Base-by-base conservation (phyloP, 345 rosid species). In the Schrenkiella parvula region DNA sequence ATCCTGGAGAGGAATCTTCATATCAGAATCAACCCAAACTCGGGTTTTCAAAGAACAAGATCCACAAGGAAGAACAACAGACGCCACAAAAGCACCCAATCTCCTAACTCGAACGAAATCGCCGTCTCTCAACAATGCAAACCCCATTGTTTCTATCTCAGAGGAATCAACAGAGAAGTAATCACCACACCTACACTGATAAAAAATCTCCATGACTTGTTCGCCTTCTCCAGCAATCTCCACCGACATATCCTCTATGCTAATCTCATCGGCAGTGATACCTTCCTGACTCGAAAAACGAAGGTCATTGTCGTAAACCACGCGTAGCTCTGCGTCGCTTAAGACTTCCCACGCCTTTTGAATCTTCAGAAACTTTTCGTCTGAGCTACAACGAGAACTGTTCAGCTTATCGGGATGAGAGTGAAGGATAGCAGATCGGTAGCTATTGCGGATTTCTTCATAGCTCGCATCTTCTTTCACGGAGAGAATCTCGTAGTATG, bases 281-380 rank as follows among this genome's bases (percentile, higher is more conserved):
- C 63, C 64, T 50, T 86, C 91, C 41, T 72, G 71, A 48, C 88
- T 84, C n/a, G 80, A 81, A 35, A 83, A 81, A 28, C 54, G 79
- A 35, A 93, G 83, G 70, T 88, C 84, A 6, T 60, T 75, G 64
- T 93, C 92, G 52, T 91, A 89, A 42, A 65, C 70, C 11, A 81
- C 80, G 1, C 93, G 86, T 1, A 79, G 83, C 68, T 78, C 84
- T 1, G 89, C 66, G 46, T 89, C 74, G 57, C 93, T 74, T 11
- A 89, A 84, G 48, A 87, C 71, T 81, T 83, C 85, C 98, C 98
- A 89, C 9, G 97, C 98, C 64, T 84, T 84, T 62, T 89, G 91
- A 11, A 85, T 78, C 74, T 80, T 82, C 39, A 89, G 66, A 70
- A 91, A 91, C 44, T 56, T 80, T 6, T 82, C 82, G 29, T 64